These are phyloP conservation scores for Ramichloridium luteum DNA, from an alignment of 2,329 filamentous ascomycete genomes.

Conservation along the genomic window DNA sequence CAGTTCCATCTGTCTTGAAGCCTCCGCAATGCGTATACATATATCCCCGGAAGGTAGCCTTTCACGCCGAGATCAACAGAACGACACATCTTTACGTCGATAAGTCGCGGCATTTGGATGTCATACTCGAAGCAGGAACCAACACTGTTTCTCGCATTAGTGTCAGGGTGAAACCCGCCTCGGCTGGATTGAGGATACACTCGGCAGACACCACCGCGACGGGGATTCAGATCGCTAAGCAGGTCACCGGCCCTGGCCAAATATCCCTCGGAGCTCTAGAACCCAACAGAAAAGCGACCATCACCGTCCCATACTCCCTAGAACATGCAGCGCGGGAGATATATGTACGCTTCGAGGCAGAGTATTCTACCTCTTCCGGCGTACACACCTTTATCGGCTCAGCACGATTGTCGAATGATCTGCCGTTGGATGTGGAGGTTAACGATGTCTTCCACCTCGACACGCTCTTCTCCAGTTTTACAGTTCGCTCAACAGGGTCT, in stretches of 20 bases:
- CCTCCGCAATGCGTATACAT: slow-evolving; percentile 46
- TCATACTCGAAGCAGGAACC: slow-evolving; percentile 61
- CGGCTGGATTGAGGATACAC: slow-evolving; percentile 47
- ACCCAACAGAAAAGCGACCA: slow-evolving; percentile 37
- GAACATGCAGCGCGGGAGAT: slow-evolving; percentile 65
- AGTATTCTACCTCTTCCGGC: slow-evolving; percentile 17
- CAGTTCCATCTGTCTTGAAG: slow-evolving; percentile 10
- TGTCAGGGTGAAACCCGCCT: slow-evolving; percentile 45
- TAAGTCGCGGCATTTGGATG: slow-evolving; percentile 61
- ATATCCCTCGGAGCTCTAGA: slow-evolving; percentile 13
- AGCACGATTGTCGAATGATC: slow-evolving; percentile 54
- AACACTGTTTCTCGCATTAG: slow-evolving; percentile 47
- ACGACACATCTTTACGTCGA: slow-evolving; percentile 67
- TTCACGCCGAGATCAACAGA: slow-evolving; percentile 55
- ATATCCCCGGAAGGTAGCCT: slow-evolving; percentile 56
- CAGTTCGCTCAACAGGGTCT: slow-evolving; percentile 65
- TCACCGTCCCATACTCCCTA: slow-evolving; percentile 70
- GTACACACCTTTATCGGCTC: slow-evolving; percentile 42
- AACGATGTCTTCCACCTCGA: slow-evolving; percentile 87
- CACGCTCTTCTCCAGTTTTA: slow-evolving; percentile 77
- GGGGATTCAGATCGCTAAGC: slow-evolving; percentile 7
- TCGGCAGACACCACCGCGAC: slow-evolving; percentile 35
- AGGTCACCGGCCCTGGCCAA: slow-evolving; percentile 10
- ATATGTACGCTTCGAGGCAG: slow-evolving; percentile 51
- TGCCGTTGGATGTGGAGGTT: slow-evolving; percentile 88